These are phyloP conservation scores for Stachybotrys chlorohalonatus DNA, from an alignment of 2,329 filamentous ascomycete genomes.

Conservation along the genomic window DNA sequence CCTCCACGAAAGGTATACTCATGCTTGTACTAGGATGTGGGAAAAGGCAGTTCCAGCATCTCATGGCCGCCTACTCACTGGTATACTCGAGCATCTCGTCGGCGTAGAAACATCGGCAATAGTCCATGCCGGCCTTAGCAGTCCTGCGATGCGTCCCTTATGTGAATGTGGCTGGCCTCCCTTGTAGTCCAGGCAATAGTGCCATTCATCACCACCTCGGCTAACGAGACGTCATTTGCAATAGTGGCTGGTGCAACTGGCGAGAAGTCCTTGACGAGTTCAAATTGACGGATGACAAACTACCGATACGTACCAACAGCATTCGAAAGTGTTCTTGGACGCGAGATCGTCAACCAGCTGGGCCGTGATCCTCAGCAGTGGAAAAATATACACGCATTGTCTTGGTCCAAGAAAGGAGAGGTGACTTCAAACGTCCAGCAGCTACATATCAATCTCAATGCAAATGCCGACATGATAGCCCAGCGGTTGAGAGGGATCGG, in stretches of 20 bases:
- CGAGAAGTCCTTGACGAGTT: background rate
- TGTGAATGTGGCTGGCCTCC: background rate
- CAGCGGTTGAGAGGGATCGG: background rate
- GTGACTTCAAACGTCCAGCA: background rate
- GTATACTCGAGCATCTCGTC: no score
- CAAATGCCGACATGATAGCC: background rate
- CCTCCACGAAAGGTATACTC: no score
- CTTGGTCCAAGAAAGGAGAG: background rate
- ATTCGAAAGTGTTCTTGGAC: background rate
- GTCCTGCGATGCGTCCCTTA: background rate
- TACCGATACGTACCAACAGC: background rate
- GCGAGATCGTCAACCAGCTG: background rate
- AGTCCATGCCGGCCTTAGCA: background rate
- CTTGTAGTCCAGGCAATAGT: background rate
- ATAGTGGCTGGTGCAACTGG: background rate
- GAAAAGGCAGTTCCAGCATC: no score
- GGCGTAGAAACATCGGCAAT: no score
- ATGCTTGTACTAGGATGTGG: no score
- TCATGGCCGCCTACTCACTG: no score
- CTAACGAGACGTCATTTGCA: background rate
- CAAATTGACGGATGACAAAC: background rate
- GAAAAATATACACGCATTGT: background rate
- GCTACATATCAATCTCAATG: background rate
- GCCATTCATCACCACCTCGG: no score
- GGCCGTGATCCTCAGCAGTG: background rate